Conservation (phyloP, 106 monocot species). For the Dioscorea zingiberensis region DNA sequence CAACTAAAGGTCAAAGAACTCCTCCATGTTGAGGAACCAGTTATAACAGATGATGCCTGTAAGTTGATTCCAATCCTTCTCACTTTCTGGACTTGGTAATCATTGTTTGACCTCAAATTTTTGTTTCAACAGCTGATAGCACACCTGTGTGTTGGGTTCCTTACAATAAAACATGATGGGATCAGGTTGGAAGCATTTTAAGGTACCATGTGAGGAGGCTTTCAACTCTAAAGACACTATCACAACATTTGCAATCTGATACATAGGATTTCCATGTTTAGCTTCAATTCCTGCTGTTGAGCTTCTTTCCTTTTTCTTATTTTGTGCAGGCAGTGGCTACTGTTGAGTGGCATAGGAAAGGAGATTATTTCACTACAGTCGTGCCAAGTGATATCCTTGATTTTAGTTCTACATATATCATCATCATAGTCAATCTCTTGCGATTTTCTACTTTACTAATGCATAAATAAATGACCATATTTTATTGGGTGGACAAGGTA, state of each 20-base stretch:
- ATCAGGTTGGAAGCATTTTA: slow-evolving; percentile 73
- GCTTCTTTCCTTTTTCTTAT: neutral
- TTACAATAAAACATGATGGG: slow-evolving; percentile 59
- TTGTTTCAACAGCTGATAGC: slow-evolving; percentile 23
- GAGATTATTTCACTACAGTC: slow-evolving; percentile 91
- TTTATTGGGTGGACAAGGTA: too few relatives aligned
- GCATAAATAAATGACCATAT: too few relatives aligned
- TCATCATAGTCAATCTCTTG: too few relatives aligned
- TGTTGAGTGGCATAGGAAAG: slow-evolving; percentile 94
- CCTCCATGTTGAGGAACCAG: slow-evolving; percentile 34
- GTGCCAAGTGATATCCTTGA: slow-evolving; percentile 98
- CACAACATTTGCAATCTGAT: too few relatives aligned
- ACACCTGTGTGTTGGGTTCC: slow-evolving; percentile 67
- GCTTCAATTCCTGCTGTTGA: too few relatives aligned
- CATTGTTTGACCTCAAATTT: neutral
- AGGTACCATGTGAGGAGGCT: slow-evolving; percentile 36
- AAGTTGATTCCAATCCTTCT: slow-evolving; percentile 14
- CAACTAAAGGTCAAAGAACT: slow-evolving; percentile 55
- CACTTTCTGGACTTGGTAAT: neutral
- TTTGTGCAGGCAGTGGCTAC: slow-evolving; percentile 61
- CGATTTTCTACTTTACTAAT: too few relatives aligned
- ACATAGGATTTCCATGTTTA: too few relatives aligned
- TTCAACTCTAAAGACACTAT: too few relatives aligned
- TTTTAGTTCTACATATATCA: neutral
- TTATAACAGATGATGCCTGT: slow-evolving; percentile 40